Evolutionary conservation across 2,329 filamentous ascomycete genomes (phyloP), one percentile per base, ranked within the genome.

Genomic region (Talaromyces sp.): DNA sequence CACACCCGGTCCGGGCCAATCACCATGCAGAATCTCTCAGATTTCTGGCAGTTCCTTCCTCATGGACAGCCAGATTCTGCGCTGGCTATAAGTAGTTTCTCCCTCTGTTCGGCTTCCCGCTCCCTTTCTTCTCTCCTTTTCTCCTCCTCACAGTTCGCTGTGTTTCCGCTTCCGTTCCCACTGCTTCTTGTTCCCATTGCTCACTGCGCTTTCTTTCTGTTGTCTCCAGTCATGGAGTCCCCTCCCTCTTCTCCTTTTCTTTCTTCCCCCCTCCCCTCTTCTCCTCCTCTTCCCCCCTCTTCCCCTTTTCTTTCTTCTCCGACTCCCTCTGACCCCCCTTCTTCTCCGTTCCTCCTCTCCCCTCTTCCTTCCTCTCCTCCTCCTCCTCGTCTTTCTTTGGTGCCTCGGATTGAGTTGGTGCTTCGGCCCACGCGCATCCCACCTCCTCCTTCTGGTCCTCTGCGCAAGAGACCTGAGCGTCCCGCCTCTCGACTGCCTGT

Each of bases 381-480:
- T 50, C 55, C 35, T 25, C 45, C 22, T 37, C 22, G 15, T 51
- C 25, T n/a, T n/a, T n/a, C 36, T 40, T 45, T 35, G 39, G 55
- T 51, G 35, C 31, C 31, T 37, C 45, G 36, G 45, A 37, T 8
- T 37, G 21, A 40, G 55, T 37, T 33, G 28, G 33, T 17, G 41
- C 36, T 45, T 19, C 36, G 55, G 48, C 55, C 55, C 37, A 51
- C 43, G 55, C 33, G 28, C 25, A 50, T 41, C 31, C 48, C 48
- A 35, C 48, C 48, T 35, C 43, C 43, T 43, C 55, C 15, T 48
- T 37, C 22, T 50, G 40, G 43, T 28, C 53, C 22, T 33, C 22
- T 39, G 35, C 43, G 41, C 28, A 46, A 40, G 35, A 19, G 35
- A 28, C 51, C 37, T 28, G 31, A 31, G 21, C 33, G 40, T 37